Conservation (phyloP, 2,329 filamentous ascomycete species). For the Fulvia fulva region DNA sequence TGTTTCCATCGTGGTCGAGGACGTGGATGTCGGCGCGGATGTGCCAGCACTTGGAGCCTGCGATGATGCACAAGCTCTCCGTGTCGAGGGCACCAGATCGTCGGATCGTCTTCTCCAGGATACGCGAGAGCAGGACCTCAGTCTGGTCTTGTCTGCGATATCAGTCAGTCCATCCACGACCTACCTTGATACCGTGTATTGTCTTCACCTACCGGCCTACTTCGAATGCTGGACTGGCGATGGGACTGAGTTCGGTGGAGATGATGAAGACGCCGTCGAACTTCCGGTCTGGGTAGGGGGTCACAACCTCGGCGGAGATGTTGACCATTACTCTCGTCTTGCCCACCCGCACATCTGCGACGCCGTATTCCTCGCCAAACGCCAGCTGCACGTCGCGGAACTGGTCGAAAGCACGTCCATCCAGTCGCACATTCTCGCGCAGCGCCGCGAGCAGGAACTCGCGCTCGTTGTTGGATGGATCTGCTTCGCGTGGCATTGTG, state of each 20-base stretch:
- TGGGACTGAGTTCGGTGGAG: constrained; percentile 82
- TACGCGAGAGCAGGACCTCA: constrained; percentile 79
- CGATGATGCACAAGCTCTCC: constrained; percentile 89
- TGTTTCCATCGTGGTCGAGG: constrained; percentile 82
- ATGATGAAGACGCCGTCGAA: constrained; percentile 97
- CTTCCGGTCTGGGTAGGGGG: constrained; percentile 80
- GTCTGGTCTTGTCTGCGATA: constrained; percentile 41
- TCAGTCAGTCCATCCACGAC: constrained; percentile 60
- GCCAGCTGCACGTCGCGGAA: constrained; percentile 72
- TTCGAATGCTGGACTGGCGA: constrained; percentile 88
- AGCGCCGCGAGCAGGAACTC: constrained; percentile 82
- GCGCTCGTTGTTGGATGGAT: constrained; percentile 84
- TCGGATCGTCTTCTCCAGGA: constrained; percentile 90
- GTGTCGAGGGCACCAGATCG: constrained; percentile 90
- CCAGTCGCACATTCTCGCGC: constrained; percentile 73
- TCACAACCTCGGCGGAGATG: constrained; percentile 82
- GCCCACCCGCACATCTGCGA: constrained; percentile 80
- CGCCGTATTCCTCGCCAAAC: constrained; percentile 88
- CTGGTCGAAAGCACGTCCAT: constrained; percentile 76
- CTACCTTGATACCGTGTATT: constrained; percentile 26
- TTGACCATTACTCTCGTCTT: constrained; percentile 87
- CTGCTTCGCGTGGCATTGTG: constrained; percentile 85
- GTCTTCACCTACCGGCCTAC: constrained; percentile 60
- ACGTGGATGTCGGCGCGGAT: constrained; percentile 90
- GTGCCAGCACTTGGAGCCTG: constrained; percentile 86